phyloP scores from a whole-genome alignment of 257 asterid genomes.

The Euphrasia confusa region DNA sequence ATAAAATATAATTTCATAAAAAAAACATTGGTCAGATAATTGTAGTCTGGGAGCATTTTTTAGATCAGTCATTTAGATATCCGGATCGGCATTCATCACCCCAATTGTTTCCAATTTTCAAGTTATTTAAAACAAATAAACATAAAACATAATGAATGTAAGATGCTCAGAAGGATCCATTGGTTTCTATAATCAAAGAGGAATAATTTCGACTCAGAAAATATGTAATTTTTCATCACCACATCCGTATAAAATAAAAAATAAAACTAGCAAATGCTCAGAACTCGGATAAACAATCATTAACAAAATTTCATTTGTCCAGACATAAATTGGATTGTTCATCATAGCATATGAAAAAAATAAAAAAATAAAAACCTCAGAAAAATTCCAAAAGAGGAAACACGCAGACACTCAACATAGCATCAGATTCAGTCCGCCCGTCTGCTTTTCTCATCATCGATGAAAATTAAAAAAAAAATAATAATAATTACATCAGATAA shows the following conservation, averaged over 20 bases:
- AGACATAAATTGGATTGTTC: background rate
- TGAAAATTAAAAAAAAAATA: background rate
- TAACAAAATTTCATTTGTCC: background rate
- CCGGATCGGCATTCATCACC: background rate
- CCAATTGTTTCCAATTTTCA: background rate
- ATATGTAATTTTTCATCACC: slow-evolving; percentile 70
- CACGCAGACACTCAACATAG: slow-evolving; percentile 52
- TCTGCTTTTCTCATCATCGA: slow-evolving; percentile 54
- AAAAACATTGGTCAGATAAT: slow-evolving; percentile 1
- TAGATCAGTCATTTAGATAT: background rate
- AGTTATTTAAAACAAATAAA: too few relatives aligned
- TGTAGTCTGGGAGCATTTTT: slow-evolving; percentile 1
- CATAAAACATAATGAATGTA: background rate
- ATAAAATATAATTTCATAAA: background rate
- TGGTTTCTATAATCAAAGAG: slow-evolving; percentile 66
- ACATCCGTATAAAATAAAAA: slow-evolving; percentile 31
- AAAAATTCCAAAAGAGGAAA: slow-evolving; percentile 25
- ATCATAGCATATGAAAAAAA: background rate
- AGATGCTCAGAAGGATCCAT: slow-evolving; percentile 91
- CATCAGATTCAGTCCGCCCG: slow-evolving; percentile 82
- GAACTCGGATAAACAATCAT: background rate
- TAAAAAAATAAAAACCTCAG: background rate
- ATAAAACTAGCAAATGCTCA: background rate
- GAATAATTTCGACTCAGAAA: slow-evolving; percentile 42
- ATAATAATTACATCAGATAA: slow-evolving; percentile 42